Base-by-base conservation (phyloP, 768 basidiomycete species). In the Mycena indigotica region DNA sequence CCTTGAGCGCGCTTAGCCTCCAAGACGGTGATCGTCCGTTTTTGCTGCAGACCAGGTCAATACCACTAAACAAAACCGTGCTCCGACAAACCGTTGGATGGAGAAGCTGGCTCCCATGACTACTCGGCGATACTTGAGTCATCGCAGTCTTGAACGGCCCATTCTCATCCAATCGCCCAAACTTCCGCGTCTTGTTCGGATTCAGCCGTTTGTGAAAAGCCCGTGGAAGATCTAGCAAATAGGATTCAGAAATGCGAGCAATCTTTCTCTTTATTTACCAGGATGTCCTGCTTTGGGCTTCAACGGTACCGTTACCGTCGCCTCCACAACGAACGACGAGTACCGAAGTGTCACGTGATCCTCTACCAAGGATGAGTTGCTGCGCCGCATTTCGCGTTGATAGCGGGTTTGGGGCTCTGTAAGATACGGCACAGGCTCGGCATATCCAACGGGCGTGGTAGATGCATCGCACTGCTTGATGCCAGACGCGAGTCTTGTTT, bases 1-100 rank as follows among this genome's bases (percentile, higher is more conserved):
- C 91, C 91, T 72, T 93, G 91, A 0, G 85, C 83, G n/a, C n/a
- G 80, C 17, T 89, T 89, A 41, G 79, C 82, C 65, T 91, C 89
- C 28, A 82, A 76, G 15, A 90, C 80, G 3, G 77, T 86, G 38
- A 89, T 66, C 24, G 89, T 80, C 5, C 91, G 82, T 61, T 84
- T 84, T 87, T 91, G 88, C 86, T 91, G 63, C 39, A 16, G 26
- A 25, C 12, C 25, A 56, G n/a, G n/a, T n/a, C n/a, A n/a, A n/a
- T n/a, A n/a, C n/a, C n/a, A n/a, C n/a, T n/a, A n/a, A n/a, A n/a
- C n/a, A n/a, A n/a, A n/a, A n/a, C n/a, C n/a, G n/a, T n/a, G 19
- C 28, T 28, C 21, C 30, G 25, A 16, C 46, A 28, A 5, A 29
- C 67, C 71, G 25, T 62, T 75, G 79, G 80, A 59, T 83, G 82